Base-by-base conservation (phyloP, 1,139 yeast genomes). In the Ogataea hybrid region DNA sequence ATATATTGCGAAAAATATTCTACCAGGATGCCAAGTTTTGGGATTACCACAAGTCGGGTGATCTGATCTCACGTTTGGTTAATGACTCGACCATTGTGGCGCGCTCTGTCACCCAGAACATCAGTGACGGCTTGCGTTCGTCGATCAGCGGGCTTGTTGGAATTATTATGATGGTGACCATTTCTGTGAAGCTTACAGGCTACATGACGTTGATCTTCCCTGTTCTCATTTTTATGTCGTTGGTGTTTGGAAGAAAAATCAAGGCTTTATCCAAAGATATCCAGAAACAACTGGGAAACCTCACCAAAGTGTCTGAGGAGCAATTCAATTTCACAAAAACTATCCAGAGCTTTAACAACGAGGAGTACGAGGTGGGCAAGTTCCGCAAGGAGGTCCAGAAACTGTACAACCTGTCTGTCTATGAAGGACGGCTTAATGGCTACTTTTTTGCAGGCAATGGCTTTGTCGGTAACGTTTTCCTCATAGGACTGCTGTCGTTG, bases 281-380 rank as follows among this genome's bases (percentile, higher is more conserved):
- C 30, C 83, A 77, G 55, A 77, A 75, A 35, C 77, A 74, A 48
- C 63, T 77, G 43, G 83, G 82, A 6, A 64, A 63, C 4, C 63
- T 77, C 62, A 75, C 81, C 2, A 77, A 76, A 50, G 79, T 75
- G n/a, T 70, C 79, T 12, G 83, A 77, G 51, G 83, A 77, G 49
- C 79, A 76, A 50, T 69, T 77, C 50, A 72, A 68, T 52, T 81
- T 80, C 15, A 62, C 75, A 25, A 75, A 69, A 51, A 77, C 81
- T 0, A 77, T 77, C 49, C 83, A 77, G 57, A 66, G 75, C 43
- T 77, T 76, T 58, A 76, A 78, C 18, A 73, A 75, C 47, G 82
- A 77, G 50, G 62, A 62, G 18, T 57, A 49, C 36, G 67, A 63
- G 47, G 59, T 63, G 15, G 48, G 55, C 1, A 59, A 57, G 40